Base-by-base conservation (phyloP, 2,329 filamentous ascomycete species). In the Trichophyton mentagrophytes region DNA sequence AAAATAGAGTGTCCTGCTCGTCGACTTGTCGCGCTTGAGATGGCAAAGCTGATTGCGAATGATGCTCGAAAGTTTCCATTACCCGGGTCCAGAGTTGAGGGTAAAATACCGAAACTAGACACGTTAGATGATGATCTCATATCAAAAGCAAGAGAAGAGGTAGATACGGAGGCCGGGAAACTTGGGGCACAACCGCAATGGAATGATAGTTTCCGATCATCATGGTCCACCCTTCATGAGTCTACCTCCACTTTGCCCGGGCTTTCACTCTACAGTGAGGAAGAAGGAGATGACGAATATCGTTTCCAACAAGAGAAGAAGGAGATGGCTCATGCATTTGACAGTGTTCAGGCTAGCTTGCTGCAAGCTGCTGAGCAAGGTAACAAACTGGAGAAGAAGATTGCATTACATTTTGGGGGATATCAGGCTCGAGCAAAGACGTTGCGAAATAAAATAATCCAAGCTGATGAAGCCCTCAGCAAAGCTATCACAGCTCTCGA, bases 321-420 rank as follows among this genome's bases (percentile, higher is more conserved):
- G 15, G 76, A 83, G 30, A 84, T 92, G 77, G 80, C 81, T 36
- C 77, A 83, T 66, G 85, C 88, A 1, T 93, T 96, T 65, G 85
- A 93, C 64, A 80, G 80, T 53, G 82, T 90, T 1, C 88, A 93
- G 73, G 82, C 88, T 55, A 79, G 82, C 6, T 87, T 96, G 64
- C 81, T 88, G 66, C 77, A 81, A 2, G 84, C 85, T 0, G 93
- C 91, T 2, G 86, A 92, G 67, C 82, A 86, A 61, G 89, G 88
- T 60, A 89, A 90, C 70, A 95, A 92, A 73, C 78, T 95, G 1
- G 91, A 97, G 75, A 96, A 96, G 82, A 96, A 93, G 74, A 82
- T 99, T n/a, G 80, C 81, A 0, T 79, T 95, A 60, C 86, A 93
- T 68, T 84, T 95, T 1, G 91, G 91, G 25, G 93, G 93, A 13